phyloP scores from a whole-genome alignment of 2,329 filamentous ascomycete genomes.

The Colletotrichum musae region DNA sequence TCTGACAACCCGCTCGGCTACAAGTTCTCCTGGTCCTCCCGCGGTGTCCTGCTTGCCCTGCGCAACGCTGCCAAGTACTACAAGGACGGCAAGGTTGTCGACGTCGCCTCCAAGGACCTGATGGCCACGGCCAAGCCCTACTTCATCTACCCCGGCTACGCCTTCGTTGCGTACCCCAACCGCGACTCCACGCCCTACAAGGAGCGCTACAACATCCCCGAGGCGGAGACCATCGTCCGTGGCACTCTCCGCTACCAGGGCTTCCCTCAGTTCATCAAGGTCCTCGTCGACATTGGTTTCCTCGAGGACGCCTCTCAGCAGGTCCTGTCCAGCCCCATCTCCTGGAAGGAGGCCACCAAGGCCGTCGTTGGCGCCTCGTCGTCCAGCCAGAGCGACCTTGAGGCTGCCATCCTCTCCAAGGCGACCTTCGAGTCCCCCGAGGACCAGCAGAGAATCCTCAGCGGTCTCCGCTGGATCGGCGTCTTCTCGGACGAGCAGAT shows the following conservation, averaged over 20 bases:
- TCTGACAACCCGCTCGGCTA: slow-evolving; percentile 94
- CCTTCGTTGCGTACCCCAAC: slow-evolving; percentile 95
- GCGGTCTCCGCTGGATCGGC: slow-evolving; percentile 80
- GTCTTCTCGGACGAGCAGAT: slow-evolving; percentile 79
- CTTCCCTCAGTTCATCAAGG: slow-evolving; percentile 91
- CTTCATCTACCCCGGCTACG: slow-evolving; percentile 89
- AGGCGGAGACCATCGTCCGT: slow-evolving; percentile 88
- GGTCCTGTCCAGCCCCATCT: slow-evolving; percentile 75
- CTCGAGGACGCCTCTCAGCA: slow-evolving; percentile 78
- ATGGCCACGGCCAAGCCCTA: slow-evolving; percentile 93
- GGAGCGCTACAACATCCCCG: slow-evolving; percentile 91
- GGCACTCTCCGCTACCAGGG: slow-evolving; percentile 83
- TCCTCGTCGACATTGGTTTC: slow-evolving; percentile 92
- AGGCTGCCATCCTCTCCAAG: slow-evolving; percentile 81
- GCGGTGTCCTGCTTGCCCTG: slow-evolving; percentile 90
- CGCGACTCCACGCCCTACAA: slow-evolving; percentile 89
- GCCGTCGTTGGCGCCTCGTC: slow-evolving; percentile 81
- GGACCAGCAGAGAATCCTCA: slow-evolving; percentile 78
- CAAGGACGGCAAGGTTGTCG: slow-evolving; percentile 81
- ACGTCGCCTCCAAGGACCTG: slow-evolving; percentile 75
- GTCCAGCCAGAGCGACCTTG: slow-evolving; percentile 77
- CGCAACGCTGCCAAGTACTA: slow-evolving; percentile 89
- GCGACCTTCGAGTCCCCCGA: slow-evolving; percentile 78
- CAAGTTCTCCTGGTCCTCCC: slow-evolving; percentile 87
- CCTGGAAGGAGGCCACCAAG: slow-evolving; percentile 90